Percentiles rank a stretch among this genome's conserved stretches.
phyloP scores from a whole-genome alignment of 1,139 yeast species.

The Schwanniomyces etchellsii region DNA sequence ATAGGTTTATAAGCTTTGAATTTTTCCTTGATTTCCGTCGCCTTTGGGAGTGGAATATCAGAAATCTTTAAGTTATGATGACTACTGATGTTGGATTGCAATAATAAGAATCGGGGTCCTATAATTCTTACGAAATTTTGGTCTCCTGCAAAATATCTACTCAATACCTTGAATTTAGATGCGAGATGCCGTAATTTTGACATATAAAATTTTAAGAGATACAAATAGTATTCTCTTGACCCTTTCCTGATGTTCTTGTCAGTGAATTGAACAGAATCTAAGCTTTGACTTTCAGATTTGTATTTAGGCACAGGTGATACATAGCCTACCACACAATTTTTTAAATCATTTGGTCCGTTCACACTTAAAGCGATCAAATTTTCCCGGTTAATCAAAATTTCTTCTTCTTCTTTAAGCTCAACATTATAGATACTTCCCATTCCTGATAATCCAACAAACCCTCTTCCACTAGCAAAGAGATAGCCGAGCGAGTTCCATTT shows the following conservation, averaged over 20 bases:
- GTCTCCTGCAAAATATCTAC: constrained; percentile 25
- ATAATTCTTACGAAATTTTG: constrained; percentile 39
- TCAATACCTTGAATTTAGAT: constrained; percentile 7
- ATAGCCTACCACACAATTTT: constrained; percentile 29
- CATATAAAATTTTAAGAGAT: too few species aligned
- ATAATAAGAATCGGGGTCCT: constrained; percentile 52
- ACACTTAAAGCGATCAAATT: constrained; percentile 49
- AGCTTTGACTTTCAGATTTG: neutral
- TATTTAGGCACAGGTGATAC: constrained; percentile 12
- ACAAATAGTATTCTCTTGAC: too few species aligned
- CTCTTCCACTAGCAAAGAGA: constrained; percentile 51
- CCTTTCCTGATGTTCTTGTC: constrained; percentile 1
- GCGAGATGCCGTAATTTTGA: too few species aligned
- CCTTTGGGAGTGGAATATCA: neutral
- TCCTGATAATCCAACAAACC: constrained; percentile 52
- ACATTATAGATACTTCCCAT: constrained; percentile 51
- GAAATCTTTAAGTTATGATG: neutral
- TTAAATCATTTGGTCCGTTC: constrained; percentile 43
- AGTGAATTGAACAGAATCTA: too few species aligned
- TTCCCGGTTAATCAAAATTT: constrained; percentile 40
- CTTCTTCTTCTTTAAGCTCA: constrained; percentile 40
- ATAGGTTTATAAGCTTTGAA: neutral
- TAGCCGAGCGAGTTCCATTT: constrained; percentile 34
- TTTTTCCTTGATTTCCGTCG: neutral
- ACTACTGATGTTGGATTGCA: constrained; percentile 35